Evolutionary conservation across 768 basidiomycete species (phyloP), one percentile per base, ranked within the genome.

Genomic region (Roridomyces roridus): DNA sequence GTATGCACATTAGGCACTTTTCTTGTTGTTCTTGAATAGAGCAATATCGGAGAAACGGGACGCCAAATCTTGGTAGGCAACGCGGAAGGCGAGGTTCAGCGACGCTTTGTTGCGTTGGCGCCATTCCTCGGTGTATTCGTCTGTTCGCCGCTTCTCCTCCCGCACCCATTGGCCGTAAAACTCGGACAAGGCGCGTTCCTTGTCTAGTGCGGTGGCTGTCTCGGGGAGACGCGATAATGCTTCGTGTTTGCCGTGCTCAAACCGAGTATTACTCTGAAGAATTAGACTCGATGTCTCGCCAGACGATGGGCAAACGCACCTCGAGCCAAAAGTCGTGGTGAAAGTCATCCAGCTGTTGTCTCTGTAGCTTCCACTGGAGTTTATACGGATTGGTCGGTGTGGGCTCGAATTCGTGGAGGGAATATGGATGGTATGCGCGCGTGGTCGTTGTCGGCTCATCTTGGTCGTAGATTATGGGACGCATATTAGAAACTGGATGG

Each of bases 271-370:
- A 68, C 84, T 90, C 92, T 94, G 64, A 24, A 40, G 29, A 29
- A 31, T 43, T 59, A 51, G 37, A 28, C 29, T 36, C 31, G 42
- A 28, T 20, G 21, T 3, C n/a, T n/a, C n/a, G n/a, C n/a, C n/a
- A n/a, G n/a, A 34, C 12, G 8, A 45, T 37, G 2, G 37, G 51
- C 23, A 10, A n/a, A 80, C 89, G 62, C 67, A 93, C 92, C 50
- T 93, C 87, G 49, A 84, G 71, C 92, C 92, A 94, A 69, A 92
- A 94, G 17, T 78, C 73, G 51, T 94, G 88, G 58, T 92, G 87
- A 65, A 89, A 86, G 21, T 84, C 77, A 65, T 93, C 90, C 20
- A 92, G 71, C 53, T 86, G 85, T 70, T 91, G 86, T 49, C 87
- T 78, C 57, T 86, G 83, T 42, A 92, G 72, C 56, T 83, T 86